Percentiles rank a stretch among this genome's conserved stretches.
Evolutionary conservation across 495 filamentous ascomycete species (phyloP).

Genomic region (Corynascus novoguineensis): DNA sequence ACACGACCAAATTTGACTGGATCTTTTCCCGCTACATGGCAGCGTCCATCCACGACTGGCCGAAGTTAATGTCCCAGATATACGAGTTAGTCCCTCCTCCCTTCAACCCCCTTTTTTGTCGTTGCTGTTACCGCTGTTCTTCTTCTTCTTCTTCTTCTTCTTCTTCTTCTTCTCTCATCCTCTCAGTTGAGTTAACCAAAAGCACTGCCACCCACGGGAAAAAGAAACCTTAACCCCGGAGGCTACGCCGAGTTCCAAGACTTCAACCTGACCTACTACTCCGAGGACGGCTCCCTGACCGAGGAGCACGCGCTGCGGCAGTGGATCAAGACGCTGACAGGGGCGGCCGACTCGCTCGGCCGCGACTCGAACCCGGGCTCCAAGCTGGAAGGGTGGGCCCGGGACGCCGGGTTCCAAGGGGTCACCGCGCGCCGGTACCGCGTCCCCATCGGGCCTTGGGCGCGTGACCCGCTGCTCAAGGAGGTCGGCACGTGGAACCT

Average conservation of each 20-base stretch:
- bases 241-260: slow-evolving; percentile 57
- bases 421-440: slow-evolving; percentile 46
- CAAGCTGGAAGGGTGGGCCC: slow-evolving; percentile 36
- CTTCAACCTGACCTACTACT: slow-evolving; percentile 44
- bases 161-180: neutral
- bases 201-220: neutral
- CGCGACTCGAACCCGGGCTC: slow-evolving; percentile 40
- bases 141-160: neutral
- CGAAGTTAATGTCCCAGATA: slow-evolving; percentile 44
- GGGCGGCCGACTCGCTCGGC: slow-evolving; percentile 31
- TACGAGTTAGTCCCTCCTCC: slow-evolving; percentile 27
- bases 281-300: slow-evolving; percentile 49
- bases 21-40: slow-evolving; percentile 57
- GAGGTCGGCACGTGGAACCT: slow-evolving; percentile 38
- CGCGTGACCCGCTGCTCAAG: slow-evolving; percentile 48
- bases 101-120: neutral
- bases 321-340: slow-evolving; percentile 33
- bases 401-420: slow-evolving; percentile 52
- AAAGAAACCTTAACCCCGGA: slow-evolving; percentile 48
- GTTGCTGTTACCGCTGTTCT: too few species aligned
- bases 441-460: slow-evolving; percentile 55
- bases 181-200: neutral
- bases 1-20: slow-evolving; percentile 50
- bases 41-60: slow-evolving; percentile 55
- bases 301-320: slow-evolving; percentile 28